Conservation (phyloP, 306 rosid genomes). For the Fagus sylvatica region DNA sequence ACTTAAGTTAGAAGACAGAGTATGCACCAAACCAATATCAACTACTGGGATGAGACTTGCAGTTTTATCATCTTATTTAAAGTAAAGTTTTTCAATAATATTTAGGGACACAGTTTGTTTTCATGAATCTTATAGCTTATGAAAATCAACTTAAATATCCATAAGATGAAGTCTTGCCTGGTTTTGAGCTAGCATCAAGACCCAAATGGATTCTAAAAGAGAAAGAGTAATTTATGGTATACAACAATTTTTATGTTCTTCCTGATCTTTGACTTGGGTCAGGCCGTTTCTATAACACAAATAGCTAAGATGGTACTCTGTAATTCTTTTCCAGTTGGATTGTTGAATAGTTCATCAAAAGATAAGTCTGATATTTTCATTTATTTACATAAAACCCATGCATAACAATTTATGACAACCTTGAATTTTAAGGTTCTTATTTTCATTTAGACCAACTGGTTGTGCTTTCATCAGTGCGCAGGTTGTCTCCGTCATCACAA, state of each 20-base stretch:
- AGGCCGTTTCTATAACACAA: background rate
- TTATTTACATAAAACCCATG: background rate
- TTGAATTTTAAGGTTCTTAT: background rate
- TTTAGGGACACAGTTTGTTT: background rate
- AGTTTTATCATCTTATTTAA: background rate
- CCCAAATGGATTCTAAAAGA: background rate
- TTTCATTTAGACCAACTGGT: conserved; percentile 29
- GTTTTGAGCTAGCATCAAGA: background rate
- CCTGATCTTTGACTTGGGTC: background rate
- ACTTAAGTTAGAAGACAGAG: background rate
- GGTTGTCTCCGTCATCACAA: conserved; percentile 79
- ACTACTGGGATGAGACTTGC: background rate
- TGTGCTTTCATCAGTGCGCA: conserved; percentile 64
- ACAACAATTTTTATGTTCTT: background rate
- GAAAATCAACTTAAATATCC: background rate
- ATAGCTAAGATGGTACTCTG: background rate
- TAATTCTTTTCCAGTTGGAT: background rate
- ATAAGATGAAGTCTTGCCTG: background rate
- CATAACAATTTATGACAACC: background rate
- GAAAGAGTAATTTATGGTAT: background rate
- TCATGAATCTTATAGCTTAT: background rate
- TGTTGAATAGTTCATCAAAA: background rate
- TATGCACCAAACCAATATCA: background rate
- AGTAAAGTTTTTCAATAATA: background rate
- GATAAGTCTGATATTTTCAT: background rate